Base-by-base conservation (phyloP, 2,329 filamentous ascomycete genomes). In the Metarhizium robertsii region DNA sequence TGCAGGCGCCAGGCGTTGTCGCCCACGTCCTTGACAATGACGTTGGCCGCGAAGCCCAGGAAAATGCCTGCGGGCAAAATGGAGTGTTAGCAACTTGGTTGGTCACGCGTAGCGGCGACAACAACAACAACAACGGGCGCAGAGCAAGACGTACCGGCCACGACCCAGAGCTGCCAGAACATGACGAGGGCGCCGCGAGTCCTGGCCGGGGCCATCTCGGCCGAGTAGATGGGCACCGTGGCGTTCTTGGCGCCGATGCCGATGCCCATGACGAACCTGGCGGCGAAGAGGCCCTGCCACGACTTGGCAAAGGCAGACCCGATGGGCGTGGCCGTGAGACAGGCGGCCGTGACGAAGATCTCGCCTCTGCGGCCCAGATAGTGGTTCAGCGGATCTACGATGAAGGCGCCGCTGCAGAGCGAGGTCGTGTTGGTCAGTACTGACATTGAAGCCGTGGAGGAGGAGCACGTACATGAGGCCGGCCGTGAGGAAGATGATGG, bases 111-210 rank as follows among this genome's bases (percentile, higher is more conserved):
- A 2, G 6, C 29, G 11, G n/a, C 29, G 25, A 25, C 25, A 25
- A 25, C 25, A 25, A 25, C 25, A 25, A 25, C 25, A 25, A 25
- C 25, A 4, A 25, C 25, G 25, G 4, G 25, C 25, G 25, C 25
- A 25, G 25, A 25, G 25, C 20, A 36, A 25, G 29, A 34, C 61
- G 53, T 47, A 63, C 55, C 62, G 4, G 54, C 50, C 25, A 62
- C 65, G 50, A 69, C 66, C 65, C 68, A 71, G 8, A 71, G 62
- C 58, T 70, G 78, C 87, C 88, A 92, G 60, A 84, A 85, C 87
- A 92, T 92, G 61, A 91, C 87, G 3, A 92, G 74, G 11, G 85
- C 87, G 59, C 87, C 86, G 60, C 86, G 79, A 52, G 88, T 82
- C 1, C 75, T 65, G 1, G 85, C 81, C 0, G 87, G 86, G 0